Base-by-base conservation (phyloP, 2,329 filamentous ascomycete genomes). In the Rosellinia necatrix region DNA sequence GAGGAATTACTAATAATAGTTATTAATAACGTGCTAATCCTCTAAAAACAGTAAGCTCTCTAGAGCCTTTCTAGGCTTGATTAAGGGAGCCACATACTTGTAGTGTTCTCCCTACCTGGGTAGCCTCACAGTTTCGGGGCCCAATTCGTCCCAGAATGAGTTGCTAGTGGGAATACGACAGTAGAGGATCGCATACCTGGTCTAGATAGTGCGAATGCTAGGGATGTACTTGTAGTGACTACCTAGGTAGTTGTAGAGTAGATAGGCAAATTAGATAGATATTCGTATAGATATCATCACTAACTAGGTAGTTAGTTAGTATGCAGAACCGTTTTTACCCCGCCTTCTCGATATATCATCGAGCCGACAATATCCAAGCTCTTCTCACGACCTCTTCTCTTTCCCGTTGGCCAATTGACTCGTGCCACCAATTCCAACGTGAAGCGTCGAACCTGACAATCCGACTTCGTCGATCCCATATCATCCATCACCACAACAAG, bases 1-100 rank as follows among this genome's bases (percentile, higher is more conserved):
- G 19, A 21, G 4, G 27, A 1, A 57, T 57, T 54, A 49, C 30
- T 46, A 54, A 53, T 15, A 29, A 49, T 24, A 17, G 6, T 38
- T 49, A 44, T 58, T 46, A 40, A 49, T 40, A 41, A 21, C 6
- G 7, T 21, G 24, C 12, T 47, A 21, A 24, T 21, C n/a, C 32
- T 49, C 5, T 30, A 49, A 58, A 49, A 58, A 53, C 44, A 58
- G 49, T 58, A 58, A 54, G 55, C 50, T 46, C 30, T 41, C 32
- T 44, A 40, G n/a, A 15, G 29, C 24, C 24, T 27, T 32, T 41
- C 47, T n/a, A n/a, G n/a, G n/a, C n/a, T n/a, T n/a, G n/a, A n/a
- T n/a, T n/a, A n/a, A n/a, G n/a, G n/a, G n/a, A n/a, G n/a, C n/a
- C n/a, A n/a, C n/a, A n/a, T n/a, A n/a, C n/a, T n/a, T n/a, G n/a